Conservation (phyloP, 2,329 filamentous ascomycete species). For the Diaporthe citrichinensis region DNA sequence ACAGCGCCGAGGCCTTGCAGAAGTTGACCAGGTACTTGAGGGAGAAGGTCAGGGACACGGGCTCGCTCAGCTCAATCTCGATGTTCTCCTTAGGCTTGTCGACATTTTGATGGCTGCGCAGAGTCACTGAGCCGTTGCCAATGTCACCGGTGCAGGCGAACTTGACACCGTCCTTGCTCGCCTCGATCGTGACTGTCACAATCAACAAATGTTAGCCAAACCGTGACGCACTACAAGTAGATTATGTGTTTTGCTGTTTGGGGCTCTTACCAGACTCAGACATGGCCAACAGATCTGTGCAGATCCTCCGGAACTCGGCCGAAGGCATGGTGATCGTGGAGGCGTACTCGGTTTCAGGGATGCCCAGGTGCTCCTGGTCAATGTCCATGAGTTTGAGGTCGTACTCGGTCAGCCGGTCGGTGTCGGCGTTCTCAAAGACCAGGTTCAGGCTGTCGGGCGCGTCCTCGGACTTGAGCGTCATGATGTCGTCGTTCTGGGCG, state of each 20-base stretch:
- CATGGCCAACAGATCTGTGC: conserved; percentile 89
- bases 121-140: conserved; percentile 92
- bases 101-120: conserved; percentile 88
- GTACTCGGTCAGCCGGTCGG: conserved; percentile 96
- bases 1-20: conserved; percentile 95
- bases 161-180: conserved; percentile 96
- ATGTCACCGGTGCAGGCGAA: conserved; percentile 96
- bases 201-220: neutral
- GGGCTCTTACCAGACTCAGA: conserved; percentile 88
- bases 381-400: conserved; percentile 99
- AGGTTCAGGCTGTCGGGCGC: conserved; percentile 96
- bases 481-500: conserved; percentile 92
- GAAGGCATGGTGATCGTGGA: conserved; percentile 92
- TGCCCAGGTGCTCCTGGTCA: conserved; percentile 98
- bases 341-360: conserved; percentile 98
- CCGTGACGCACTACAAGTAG: neutral
- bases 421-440: conserved; percentile 90
- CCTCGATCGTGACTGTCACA: conserved; percentile 87
- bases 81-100: conserved; percentile 91
- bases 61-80: conserved; percentile 90
- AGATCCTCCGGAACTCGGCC: conserved; percentile 93
- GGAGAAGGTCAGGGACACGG: conserved; percentile 95
- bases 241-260: neutral
- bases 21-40: conserved; percentile 99
- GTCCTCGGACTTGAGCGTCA: conserved; percentile 98